A percentile compares a stretch with the other conserved stretches of the same genome.
These are phyloP conservation scores for Aspergillus floridensis DNA, from an alignment of 2,329 filamentous ascomycete species.

Conservation along the genomic window DNA sequence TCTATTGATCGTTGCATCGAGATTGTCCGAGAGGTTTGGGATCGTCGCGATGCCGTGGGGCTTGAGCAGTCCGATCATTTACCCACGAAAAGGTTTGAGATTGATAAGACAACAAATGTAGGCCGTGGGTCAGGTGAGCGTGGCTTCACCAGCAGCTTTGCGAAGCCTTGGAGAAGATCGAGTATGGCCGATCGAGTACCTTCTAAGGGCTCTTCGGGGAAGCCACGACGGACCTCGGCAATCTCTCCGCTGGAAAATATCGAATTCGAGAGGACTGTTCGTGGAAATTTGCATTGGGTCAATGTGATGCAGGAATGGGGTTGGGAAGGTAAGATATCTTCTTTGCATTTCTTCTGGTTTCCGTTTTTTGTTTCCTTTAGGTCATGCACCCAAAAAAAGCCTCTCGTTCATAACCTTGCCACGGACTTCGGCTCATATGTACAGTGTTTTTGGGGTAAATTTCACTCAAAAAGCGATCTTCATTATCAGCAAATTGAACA, in stretches of 20 bases:
- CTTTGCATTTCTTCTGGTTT: slow-evolving; percentile 1
- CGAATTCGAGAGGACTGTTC: slow-evolving; percentile 62
- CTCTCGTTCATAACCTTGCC: not conserved
- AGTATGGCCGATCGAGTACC: slow-evolving; percentile 10
- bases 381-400: not conserved
- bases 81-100: slow-evolving; percentile 20
- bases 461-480: not conserved
- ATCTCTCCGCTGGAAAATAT: slow-evolving; percentile 43
- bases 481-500: not conserved
- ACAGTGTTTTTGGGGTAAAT: slow-evolving; percentile 43
- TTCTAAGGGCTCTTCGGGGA: slow-evolving; percentile 12
- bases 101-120: slow-evolving; percentile 13
- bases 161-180: slow-evolving; percentile 27
- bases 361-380: not conserved
- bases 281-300: slow-evolving; percentile 65
- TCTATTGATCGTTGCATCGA: slow-evolving; percentile 65
- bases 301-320: slow-evolving; percentile 69
- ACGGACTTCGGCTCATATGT: slow-evolving; percentile 9
- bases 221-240: slow-evolving; percentile 28
- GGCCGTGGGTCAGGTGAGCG: not conserved
- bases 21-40: slow-evolving; percentile 66
- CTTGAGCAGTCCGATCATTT: slow-evolving; percentile 20
- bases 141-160: slow-evolving; percentile 2
- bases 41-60: slow-evolving; percentile 56
- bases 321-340: slow-evolving; percentile 62